Evolutionary conservation across 768 basidiomycete genomes (phyloP), one percentile per base, ranked within the genome.

Genomic region (Naganishia antarctica): DNA sequence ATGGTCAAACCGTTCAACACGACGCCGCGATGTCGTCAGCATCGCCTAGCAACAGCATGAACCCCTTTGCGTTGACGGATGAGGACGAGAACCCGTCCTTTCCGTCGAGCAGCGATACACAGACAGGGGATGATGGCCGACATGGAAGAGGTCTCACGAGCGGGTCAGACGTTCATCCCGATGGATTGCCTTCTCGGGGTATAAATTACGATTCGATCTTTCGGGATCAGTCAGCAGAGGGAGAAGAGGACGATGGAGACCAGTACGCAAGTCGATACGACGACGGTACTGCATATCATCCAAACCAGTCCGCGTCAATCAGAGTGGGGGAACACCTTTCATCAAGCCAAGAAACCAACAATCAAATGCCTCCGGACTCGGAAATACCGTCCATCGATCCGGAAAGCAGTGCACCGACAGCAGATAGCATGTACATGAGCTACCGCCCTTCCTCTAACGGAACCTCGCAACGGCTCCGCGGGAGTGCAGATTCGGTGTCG

Each of bases 1-100:
- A 25, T 26, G 13, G 16, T n/a, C 37, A 57, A 18, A 12, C 37
- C 21, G 12, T 15, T n/a, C 53, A 34, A 21, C 21, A 57, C 21
- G 16, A 18, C 23, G 1, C 34, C 53, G 37, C 53, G 28, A 57
- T 57, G 53, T 57, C 53, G 23, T 57, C 53, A 57, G 53, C 53
- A 40, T 57, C 53, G 21, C 53, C 53, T n/a, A 57, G 53, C 13
- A 57, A 57, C 53, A 57, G 53, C 53, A 57, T 57, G 53, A 57
- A 57, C 21, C 53, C 53, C 31, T 57, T 57, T 37, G 34, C 53
- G 21, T 13, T 41, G 34, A 57, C 37, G 21, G 53, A 57, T 29
- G 37, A 57, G 37, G 53, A 57, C 7, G 53, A 57, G 23, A 37
- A 40, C 11, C 4, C 53, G n/a, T 57, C 53, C 53, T 57, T 40